Conservation (phyloP, 495 filamentous ascomycete species). For the Corynascus novoguineensis region DNA sequence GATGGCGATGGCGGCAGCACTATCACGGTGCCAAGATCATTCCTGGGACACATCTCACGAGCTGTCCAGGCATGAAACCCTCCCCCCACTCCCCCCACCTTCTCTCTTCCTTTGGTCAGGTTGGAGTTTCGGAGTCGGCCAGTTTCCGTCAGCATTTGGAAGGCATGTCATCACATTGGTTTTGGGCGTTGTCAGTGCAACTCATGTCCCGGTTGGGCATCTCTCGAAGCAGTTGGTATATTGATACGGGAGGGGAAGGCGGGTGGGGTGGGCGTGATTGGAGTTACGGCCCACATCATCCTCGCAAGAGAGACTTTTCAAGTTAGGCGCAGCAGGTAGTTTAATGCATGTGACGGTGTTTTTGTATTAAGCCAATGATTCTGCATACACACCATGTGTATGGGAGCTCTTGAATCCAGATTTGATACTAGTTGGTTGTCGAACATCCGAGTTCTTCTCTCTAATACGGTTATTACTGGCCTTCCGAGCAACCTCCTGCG, state of each 20-base stretch:
- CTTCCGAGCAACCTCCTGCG: too few species aligned
- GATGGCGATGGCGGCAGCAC: neutral
- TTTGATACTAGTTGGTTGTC: too few species aligned
- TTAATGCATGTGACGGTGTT: neutral
- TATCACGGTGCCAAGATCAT: neutral
- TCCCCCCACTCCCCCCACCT: neutral
- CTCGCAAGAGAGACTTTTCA: neutral
- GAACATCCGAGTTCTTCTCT: too few species aligned
- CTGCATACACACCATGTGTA: too few species aligned
- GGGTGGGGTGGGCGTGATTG: neutral
- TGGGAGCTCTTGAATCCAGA: too few species aligned
- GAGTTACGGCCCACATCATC: constrained; percentile 10
- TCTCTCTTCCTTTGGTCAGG: too few species aligned
- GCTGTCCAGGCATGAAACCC: too few species aligned
- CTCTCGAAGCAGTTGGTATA: neutral
- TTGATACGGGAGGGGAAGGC: neutral
- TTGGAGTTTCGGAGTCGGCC: constrained; percentile 12
- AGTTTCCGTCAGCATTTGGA: constrained; percentile 9
- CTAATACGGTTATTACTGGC: too few species aligned
- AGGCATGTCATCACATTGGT: constrained; percentile 14
- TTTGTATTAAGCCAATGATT: too few species aligned
- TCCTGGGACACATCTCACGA: neutral
- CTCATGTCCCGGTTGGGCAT: neutral
- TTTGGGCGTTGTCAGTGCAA: constrained; percentile 1
- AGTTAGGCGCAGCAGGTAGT: too few species aligned